These are phyloP conservation scores for Diaporthe humulicola DNA, from an alignment of 2,329 filamentous ascomycete genomes.

Conservation along the genomic window DNA sequence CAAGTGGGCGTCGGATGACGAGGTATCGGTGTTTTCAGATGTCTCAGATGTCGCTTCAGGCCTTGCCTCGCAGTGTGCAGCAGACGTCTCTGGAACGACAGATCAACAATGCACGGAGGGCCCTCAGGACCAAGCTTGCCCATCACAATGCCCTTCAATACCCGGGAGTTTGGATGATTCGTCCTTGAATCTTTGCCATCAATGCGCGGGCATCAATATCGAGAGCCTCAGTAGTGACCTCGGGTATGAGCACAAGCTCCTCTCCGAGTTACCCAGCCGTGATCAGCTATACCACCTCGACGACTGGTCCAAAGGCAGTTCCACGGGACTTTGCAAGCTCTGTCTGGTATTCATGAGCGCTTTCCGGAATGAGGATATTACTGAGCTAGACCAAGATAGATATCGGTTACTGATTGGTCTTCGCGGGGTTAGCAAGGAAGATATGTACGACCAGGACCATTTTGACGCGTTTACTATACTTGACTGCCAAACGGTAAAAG, in stretches of 20 bases:
- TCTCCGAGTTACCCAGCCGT: background rate
- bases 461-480: background rate
- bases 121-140: background rate
- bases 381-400: background rate
- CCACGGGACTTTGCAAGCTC: background rate
- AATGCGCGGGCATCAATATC: background rate
- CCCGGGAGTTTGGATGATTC: background rate
- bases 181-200: background rate
- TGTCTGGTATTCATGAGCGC: background rate
- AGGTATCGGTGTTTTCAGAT: background rate
- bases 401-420: background rate
- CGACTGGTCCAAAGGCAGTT: background rate
- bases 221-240: background rate
- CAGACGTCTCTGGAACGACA: background rate
- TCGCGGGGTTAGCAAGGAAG: background rate
- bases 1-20: background rate
- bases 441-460: background rate
- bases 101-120: background rate
- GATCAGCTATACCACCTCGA: background rate
- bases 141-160: background rate
- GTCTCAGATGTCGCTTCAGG: background rate
- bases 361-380: background rate
- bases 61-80: background rate
- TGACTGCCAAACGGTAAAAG: background rate
- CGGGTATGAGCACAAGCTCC: background rate